These are phyloP conservation scores for Botryotinia narcissicola DNA, from an alignment of 2,329 filamentous ascomycete species.

Conservation along the genomic window DNA sequence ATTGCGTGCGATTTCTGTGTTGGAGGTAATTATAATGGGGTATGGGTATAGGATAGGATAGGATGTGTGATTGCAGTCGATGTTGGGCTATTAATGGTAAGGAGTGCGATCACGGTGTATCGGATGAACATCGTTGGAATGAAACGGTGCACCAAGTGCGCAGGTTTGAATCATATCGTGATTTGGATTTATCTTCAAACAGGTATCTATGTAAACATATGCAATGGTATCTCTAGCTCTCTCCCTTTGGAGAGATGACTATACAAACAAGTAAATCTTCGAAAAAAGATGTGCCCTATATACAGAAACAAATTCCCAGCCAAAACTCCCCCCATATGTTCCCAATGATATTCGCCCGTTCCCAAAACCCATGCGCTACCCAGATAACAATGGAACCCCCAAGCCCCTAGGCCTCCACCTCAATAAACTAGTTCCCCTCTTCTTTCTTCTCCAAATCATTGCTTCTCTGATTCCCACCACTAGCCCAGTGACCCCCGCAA, in stretches of 20 bases:
- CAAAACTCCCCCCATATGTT: background rate
- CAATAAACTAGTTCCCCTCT: conserved; percentile 3
- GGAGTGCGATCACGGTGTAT: background rate
- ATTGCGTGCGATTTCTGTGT: background rate
- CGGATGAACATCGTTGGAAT: background rate
- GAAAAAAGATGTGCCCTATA: background rate
- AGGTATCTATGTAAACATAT: background rate
- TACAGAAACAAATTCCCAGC: background rate
- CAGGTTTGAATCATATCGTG: background rate
- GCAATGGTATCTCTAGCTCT: background rate
- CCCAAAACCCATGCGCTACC: background rate
- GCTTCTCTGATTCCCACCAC: conserved; percentile 16
- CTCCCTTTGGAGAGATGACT: no score
- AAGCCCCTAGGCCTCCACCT: conserved; percentile 12
- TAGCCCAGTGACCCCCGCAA: conserved; percentile 6
- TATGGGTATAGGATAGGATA: background rate
- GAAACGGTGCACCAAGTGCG: background rate
- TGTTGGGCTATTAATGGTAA: background rate
- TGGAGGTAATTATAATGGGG: background rate
- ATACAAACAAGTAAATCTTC: background rate
- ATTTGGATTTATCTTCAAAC: background rate
- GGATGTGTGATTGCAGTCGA: background rate
- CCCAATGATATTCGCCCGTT: background rate
- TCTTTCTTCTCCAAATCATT: conserved; percentile 8
- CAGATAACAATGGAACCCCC: conserved; percentile 14